Percentiles rank a stretch among this genome's conserved stretches.
phyloP scores from a whole-genome alignment of 164 flowering plant species.

The Aristolochia contorta region DNA sequence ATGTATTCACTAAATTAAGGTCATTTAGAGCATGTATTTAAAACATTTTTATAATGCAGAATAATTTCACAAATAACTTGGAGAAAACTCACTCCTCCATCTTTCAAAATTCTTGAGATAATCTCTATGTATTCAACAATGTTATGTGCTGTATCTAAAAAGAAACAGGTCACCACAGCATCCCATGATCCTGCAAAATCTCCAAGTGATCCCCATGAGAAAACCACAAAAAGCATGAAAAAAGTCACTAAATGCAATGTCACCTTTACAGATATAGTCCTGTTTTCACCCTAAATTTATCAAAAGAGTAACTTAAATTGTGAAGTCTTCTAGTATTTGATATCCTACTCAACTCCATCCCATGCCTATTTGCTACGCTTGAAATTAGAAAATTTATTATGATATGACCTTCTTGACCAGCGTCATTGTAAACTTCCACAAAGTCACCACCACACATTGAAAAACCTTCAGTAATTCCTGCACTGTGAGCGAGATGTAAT shows the following conservation, averaged over 20 bases:
- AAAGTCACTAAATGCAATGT: too few relatives aligned
- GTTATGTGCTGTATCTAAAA: constrained; percentile 94
- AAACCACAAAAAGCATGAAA: too few relatives aligned
- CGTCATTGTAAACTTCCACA: constrained; percentile 86
- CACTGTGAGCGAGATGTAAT: constrained; percentile 41
- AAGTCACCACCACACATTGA: constrained; percentile 99
- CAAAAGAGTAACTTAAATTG: too few relatives aligned
- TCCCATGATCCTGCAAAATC: constrained; percentile 77
- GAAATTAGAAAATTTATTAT: too few relatives aligned
- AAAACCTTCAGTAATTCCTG: constrained; percentile 96
- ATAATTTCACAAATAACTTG: background rate
- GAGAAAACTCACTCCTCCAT: constrained; percentile 77
- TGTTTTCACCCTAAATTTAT: too few relatives aligned
- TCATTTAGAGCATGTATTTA: background rate
- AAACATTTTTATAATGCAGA: background rate
- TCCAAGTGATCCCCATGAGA: background rate
- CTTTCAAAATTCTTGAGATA: constrained; percentile 73
- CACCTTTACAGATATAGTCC: too few relatives aligned
- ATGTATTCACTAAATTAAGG: background rate
- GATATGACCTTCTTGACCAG: constrained; percentile 61
- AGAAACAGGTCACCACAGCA: constrained; percentile 92
- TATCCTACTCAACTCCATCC: too few relatives aligned
- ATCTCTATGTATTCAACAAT: constrained; percentile 87
- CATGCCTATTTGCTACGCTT: too few relatives aligned
- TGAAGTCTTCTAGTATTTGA: too few relatives aligned